Evolutionary conservation across 2,329 filamentous ascomycete species (phyloP).

Genomic region (Pochonia chlamydosporia): DNA sequence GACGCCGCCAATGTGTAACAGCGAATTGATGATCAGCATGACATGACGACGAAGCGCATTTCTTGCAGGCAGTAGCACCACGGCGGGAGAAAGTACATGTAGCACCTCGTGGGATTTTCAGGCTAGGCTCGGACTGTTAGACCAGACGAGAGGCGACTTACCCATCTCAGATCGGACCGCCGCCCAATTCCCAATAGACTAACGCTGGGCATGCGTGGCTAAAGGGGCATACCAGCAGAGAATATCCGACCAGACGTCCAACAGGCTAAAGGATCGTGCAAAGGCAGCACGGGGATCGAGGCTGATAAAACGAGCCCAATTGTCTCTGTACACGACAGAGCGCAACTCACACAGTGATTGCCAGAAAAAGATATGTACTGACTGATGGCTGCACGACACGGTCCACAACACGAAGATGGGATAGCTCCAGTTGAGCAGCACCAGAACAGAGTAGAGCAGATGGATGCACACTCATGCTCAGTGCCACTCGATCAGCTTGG

Average conservation of each 20-base stretch:
- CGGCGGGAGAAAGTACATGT: background rate
- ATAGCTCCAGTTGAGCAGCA: conserved; percentile 1
- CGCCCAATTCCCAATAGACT: conserved; percentile 15
- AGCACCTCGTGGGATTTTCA: background rate
- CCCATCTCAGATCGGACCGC: conserved; percentile 20
- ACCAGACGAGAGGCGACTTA: conserved; percentile 11
- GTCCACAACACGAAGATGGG: conserved; percentile 1
- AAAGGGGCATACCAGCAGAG: conserved; percentile 7
- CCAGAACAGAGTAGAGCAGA: background rate
- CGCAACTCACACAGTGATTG: background rate
- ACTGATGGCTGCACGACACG: background rate
- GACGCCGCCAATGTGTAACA: background rate
- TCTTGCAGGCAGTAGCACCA: background rate
- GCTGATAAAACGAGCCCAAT: background rate
- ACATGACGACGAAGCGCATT: background rate
- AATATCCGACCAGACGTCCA: background rate
- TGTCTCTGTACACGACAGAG: background rate
- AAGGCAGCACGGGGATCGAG: too few species aligned
- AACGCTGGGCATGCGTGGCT: conserved; percentile 13
- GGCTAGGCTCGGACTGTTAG: background rate
- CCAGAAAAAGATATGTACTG: background rate
- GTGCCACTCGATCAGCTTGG: background rate
- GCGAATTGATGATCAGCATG: background rate
- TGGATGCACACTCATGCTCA: too few species aligned
- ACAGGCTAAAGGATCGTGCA: background rate